Conservation (phyloP, 176 grass and related monocot species). For the Thalia dealbata region DNA sequence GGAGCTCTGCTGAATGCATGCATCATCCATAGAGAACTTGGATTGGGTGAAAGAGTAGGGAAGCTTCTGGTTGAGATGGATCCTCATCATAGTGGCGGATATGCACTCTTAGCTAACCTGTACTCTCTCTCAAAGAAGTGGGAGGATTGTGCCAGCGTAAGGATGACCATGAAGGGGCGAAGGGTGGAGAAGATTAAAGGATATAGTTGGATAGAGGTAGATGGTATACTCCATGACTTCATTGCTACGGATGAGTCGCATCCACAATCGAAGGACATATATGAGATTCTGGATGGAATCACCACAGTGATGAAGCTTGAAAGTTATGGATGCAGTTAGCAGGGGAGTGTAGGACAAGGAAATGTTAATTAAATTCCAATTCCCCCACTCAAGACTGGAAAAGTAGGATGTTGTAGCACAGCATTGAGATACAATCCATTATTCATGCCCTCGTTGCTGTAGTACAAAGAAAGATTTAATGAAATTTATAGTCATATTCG, state of each 20-base stretch:
- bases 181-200: slow-evolving; percentile 14
- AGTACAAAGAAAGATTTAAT: too few species aligned
- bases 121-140: slow-evolving; percentile 4
- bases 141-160: slow-evolving; percentile 3
- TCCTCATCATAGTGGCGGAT: slow-evolving; percentile 11
- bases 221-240: slow-evolving; percentile 14
- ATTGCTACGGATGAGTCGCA: slow-evolving; percentile 21
- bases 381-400: too few species aligned
- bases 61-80: slow-evolving; percentile 1
- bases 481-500: too few species aligned
- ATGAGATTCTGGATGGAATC: background rate
- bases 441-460: too few species aligned
- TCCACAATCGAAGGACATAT: background rate
- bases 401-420: too few species aligned
- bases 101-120: slow-evolving; percentile 15
- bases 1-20: slow-evolving; percentile 18
- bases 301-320: background rate
- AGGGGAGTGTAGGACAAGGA: too few species aligned
- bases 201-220: slow-evolving; percentile 13
- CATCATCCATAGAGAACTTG: slow-evolving; percentile 8
- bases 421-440: too few species aligned
- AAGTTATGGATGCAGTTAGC: too few species aligned
- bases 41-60: slow-evolving; percentile 8
- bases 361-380: too few species aligned
- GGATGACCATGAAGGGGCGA: slow-evolving; percentile 15